Percentiles rank a stretch among this genome's conserved stretches.
Evolutionary conservation across 169 alveolate species (phyloP).

Genomic region (Cryptosporidium viatorum): DNA sequence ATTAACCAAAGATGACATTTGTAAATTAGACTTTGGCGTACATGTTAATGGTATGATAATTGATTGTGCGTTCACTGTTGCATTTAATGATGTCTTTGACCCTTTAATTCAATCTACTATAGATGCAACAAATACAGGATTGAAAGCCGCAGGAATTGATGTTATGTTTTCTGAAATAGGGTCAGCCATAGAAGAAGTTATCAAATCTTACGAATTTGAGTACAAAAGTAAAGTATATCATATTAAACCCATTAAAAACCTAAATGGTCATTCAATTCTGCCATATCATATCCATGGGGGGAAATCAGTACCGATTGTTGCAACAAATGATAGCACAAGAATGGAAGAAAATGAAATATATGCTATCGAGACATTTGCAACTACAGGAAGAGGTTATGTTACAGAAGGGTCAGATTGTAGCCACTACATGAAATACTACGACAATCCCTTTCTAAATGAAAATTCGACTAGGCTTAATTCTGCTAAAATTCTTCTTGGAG

Average conservation of each 20-base stretch:
- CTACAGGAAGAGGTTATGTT: slow-evolving; percentile 97
- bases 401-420: slow-evolving; percentile 91
- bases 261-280: slow-evolving; percentile 98
- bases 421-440: slow-evolving; percentile 97
- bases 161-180: slow-evolving; percentile 98
- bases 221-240: slow-evolving; percentile 92
- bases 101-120: slow-evolving; percentile 93
- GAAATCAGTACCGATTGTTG: slow-evolving; percentile 98
- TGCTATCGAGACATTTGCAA: slow-evolving; percentile 99
- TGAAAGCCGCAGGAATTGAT: slow-evolving; percentile 98
- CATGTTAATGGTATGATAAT: slow-evolving; percentile 98
- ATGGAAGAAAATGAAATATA: slow-evolving; percentile 99
- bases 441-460: slow-evolving; percentile 87
- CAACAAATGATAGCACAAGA: slow-evolving; percentile 89
- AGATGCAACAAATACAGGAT: slow-evolving; percentile 99
- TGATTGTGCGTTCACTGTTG: slow-evolving; percentile 99
- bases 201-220: slow-evolving; percentile 96
- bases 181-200: slow-evolving; percentile 97
- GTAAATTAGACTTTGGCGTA: slow-evolving; percentile 99
- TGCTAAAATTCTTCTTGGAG: slow-evolving; percentile 92
- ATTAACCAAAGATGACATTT: slow-evolving; percentile 91
- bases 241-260: slow-evolving; percentile 95
- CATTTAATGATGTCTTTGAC: slow-evolving; percentile 90
- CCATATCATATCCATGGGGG: slow-evolving; percentile 98
- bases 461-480: slow-evolving; percentile 87